Base-by-base conservation (phyloP, 208 protist species). In the Crithidia thermophila region DNA sequence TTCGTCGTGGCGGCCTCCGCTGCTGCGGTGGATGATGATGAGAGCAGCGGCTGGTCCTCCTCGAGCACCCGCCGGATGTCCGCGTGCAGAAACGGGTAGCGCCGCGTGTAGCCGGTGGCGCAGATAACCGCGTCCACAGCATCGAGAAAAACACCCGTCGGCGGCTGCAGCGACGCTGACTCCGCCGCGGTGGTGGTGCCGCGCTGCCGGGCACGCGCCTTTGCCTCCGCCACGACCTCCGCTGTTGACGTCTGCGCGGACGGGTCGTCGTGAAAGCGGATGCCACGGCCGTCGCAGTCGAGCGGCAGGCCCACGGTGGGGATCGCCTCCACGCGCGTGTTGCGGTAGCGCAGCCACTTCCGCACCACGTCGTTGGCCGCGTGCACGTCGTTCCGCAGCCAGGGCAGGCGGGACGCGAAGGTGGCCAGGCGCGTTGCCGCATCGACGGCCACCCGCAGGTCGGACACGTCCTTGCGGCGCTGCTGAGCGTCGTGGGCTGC, bases 91-190 rank as follows among this genome's bases (percentile, higher is more conserved):
- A 96, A 96, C 3, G 91, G 87, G 42, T 84, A 93, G 33, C 87
- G 85, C 34, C 65, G 50, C 4, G 60, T 80, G 78, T 87, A 96
- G 2, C 91, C 91, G 1, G 91, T 96, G 7, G 88, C 91, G 50
- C 68, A 91, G 57, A 96, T 82, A 20, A 96, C 80, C 11, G 81
- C 81, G 73, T 94, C 91, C 7, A 96, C 63, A 37, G 83, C 59
- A 55, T 93, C 82, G 14, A 94, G n/a, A 52, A 94, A 85, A 7
- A 78, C 67, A 13, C 75, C 84, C 5, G 68, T 18, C 11, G 49
- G 42, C 10, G 10, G 14, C 8, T 27, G 0, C 8, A 13, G 13
- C 31, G 18, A 39, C 13, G 40, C 40, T 18, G 39, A 28, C 10
- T 9, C n/a, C 34, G 34, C 18, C 2, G 43, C 58, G 18, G 30